phyloP scores from a whole-genome alignment of 805 yeast genomes.

The Hemisphaericaspora nanyangensis region DNA sequence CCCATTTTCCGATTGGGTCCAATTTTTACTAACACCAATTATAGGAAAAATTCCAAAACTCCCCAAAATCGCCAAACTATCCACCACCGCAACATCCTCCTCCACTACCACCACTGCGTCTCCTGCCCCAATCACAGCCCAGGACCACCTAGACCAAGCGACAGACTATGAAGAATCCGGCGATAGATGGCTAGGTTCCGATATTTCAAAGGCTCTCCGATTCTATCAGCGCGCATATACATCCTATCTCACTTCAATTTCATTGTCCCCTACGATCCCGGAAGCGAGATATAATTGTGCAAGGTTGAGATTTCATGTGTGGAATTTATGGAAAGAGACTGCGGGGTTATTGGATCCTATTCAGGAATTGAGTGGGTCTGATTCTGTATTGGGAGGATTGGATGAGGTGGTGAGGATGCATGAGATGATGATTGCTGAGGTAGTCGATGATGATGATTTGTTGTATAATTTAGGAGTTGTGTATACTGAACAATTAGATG shows the following conservation, averaged over 20 bases:
- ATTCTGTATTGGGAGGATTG: constrained; percentile 39
- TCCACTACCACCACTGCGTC: neutral
- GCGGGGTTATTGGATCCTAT: constrained; percentile 42
- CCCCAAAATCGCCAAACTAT: neutral
- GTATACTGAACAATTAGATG: constrained; percentile 45
- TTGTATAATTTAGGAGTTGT: constrained; percentile 45
- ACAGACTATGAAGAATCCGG: constrained; percentile 68
- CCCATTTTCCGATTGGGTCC: no score
- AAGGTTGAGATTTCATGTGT: constrained; percentile 57
- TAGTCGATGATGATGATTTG: constrained; percentile 36
- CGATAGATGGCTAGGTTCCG: constrained; percentile 68
- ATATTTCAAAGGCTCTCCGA: constrained; percentile 58
- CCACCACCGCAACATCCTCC: neutral
- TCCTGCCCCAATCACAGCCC: constrained; percentile 36
- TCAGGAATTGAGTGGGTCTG: constrained; percentile 27
- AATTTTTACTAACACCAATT: neutral
- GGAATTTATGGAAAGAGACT: constrained; percentile 42
- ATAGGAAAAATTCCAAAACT: neutral
- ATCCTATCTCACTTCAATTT: constrained; percentile 38
- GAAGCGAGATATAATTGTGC: constrained; percentile 60
- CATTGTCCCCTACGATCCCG: constrained; percentile 12
- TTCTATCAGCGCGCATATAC: constrained; percentile 58
- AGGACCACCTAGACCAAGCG: constrained; percentile 55
- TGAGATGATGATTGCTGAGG: constrained; percentile 27
- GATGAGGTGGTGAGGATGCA: constrained; percentile 32